Conservation (phyloP, 495 filamentous ascomycete species). For the Aspergillus heteromorphus region DNA sequence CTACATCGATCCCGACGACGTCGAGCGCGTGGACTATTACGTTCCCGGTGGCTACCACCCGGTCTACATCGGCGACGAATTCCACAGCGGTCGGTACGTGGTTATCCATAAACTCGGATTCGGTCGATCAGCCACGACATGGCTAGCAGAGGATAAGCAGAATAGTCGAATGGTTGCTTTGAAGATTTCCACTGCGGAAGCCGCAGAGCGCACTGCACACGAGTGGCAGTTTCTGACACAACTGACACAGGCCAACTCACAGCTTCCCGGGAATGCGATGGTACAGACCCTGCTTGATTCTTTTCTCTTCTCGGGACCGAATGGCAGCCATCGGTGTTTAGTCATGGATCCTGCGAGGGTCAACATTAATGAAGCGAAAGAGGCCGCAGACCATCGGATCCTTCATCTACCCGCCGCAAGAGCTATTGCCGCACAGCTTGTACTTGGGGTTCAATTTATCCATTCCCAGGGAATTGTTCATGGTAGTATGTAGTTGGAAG, state of each 20-base stretch:
- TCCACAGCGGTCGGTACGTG: background rate
- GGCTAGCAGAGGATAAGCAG: conserved; percentile 18
- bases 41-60: background rate
- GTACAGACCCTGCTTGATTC: conserved; percentile 25
- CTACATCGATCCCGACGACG: background rate
- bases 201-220: background rate
- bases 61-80: background rate
- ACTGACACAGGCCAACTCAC: conserved; percentile 2
- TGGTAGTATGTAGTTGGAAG: conserved; percentile 15
- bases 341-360: conserved; percentile 23
- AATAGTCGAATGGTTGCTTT: conserved; percentile 18
- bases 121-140: conserved; percentile 21
- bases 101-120: conserved; percentile 22
- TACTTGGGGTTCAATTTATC: conserved; percentile 22
- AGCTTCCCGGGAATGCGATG: conserved; percentile 9
- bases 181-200: conserved; percentile 19
- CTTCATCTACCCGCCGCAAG: conserved; percentile 29
- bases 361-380: conserved; percentile 21
- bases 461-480: conserved; percentile 25
- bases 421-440: conserved; percentile 35
- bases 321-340: conserved; percentile 37
- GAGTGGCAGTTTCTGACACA: conserved; percentile 1
- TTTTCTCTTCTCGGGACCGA: conserved; percentile 33
- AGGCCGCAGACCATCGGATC: conserved; percentile 15
- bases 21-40: background rate